These are phyloP conservation scores for Sugiyamaella novakii DNA, from an alignment of 1,139 yeast genomes.

Conservation along the genomic window DNA sequence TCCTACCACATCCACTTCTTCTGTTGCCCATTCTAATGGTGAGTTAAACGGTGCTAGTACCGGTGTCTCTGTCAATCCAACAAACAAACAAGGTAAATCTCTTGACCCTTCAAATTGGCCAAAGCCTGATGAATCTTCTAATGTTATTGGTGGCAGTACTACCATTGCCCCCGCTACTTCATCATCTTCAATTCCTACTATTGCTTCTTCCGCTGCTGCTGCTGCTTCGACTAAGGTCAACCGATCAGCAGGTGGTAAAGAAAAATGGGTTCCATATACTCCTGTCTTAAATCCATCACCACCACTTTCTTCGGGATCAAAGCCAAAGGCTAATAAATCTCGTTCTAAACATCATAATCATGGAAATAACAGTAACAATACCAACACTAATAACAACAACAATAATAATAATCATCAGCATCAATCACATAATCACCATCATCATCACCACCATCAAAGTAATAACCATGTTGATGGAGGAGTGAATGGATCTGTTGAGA, in stretches of 20 bases:
- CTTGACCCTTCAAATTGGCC: slow-evolving; percentile 61
- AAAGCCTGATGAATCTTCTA: slow-evolving; percentile 48
- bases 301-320: slow-evolving; percentile 25
- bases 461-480: slow-evolving; percentile 4
- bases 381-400: no score
- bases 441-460: slow-evolving; percentile 21
- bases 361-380: slow-evolving; percentile 15
- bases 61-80: slow-evolving; percentile 27
- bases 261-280: slow-evolving; percentile 87
- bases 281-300: slow-evolving; percentile 58
- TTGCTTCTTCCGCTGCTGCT: slow-evolving; percentile 37
- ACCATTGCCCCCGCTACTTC: slow-evolving; percentile 29
- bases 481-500: slow-evolving; percentile 10
- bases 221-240: slow-evolving; percentile 43
- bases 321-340: slow-evolving; percentile 23
- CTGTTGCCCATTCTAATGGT: background rate
- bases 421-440: slow-evolving; percentile 24
- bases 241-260: slow-evolving; percentile 56
- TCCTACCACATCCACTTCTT: background rate
- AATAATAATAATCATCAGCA: slow-evolving; percentile 23
- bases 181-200: slow-evolving; percentile 38
- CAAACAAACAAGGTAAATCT: slow-evolving; percentile 24
- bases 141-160: slow-evolving; percentile 38
- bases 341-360: slow-evolving; percentile 22
- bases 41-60: slow-evolving; percentile 18